Percentiles rank a stretch among this genome's conserved stretches.
These are phyloP conservation scores for Chlamydomonas eustigma DNA, from an alignment of 139 green algal species.

Conservation along the genomic window DNA sequence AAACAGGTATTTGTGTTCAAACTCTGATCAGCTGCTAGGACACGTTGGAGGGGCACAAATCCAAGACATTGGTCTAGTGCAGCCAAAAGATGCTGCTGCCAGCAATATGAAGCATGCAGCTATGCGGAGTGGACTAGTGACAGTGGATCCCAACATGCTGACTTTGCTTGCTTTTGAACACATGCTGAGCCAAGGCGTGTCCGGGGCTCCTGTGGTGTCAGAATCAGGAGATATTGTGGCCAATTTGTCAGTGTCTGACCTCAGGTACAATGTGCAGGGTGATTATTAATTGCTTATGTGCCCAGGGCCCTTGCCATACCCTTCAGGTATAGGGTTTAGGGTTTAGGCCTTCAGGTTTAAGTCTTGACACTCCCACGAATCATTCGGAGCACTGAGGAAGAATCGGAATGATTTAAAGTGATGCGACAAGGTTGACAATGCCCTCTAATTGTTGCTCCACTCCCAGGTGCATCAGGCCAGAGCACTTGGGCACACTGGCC, in stretches of 20 bases:
- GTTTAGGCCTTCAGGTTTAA: no score
- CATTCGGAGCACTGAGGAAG: no score
- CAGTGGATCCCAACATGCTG: constrained; percentile 25
- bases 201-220: constrained; percentile 58
- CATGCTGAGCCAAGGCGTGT: constrained; percentile 49
- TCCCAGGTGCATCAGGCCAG: constrained; percentile 52
- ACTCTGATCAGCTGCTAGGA: background rate
- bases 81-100: no score
- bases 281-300: no score
- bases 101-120: no score
- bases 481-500: constrained; percentile 71
- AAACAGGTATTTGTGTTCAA: background rate
- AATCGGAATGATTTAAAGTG: no score
- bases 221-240: constrained; percentile 56
- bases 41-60: background rate
- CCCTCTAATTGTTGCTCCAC: background rate
- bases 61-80: background rate
- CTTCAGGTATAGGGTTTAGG: no score
- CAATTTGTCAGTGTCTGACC: constrained; percentile 72
- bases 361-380: no score
- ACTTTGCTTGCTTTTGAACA: constrained; percentile 64
- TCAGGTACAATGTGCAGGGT: no score
- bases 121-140: background rate
- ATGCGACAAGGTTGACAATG: constrained; percentile 65
- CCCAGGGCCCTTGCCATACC: no score